Percentiles rank a stretch among this genome's conserved stretches.
Evolutionary conservation across 495 filamentous ascomycete genomes (phyloP).

Genomic region (Neurospora sublineolata): DNA sequence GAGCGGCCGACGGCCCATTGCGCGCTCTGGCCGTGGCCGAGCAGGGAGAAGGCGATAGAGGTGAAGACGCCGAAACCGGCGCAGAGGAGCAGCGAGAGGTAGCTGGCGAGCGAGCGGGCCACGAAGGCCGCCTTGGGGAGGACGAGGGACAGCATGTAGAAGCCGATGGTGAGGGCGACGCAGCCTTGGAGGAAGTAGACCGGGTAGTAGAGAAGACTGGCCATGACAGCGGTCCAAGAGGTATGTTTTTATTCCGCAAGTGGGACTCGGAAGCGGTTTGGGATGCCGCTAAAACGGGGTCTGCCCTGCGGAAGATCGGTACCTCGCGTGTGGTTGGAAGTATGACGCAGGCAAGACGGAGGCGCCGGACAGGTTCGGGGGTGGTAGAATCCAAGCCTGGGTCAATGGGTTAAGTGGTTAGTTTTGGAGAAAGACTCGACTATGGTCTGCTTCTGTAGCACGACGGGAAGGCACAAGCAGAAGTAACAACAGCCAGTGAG

Average conservation of each 20-base stretch:
- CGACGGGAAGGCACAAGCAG: neutral
- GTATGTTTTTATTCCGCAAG: neutral
- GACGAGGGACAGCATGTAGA: slow-evolving; percentile 44
- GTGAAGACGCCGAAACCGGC: slow-evolving; percentile 69
- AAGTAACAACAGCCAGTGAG: neutral
- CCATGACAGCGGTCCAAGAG: slow-evolving; percentile 9
- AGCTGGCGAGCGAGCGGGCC: slow-evolving; percentile 61
- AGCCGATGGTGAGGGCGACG: slow-evolving; percentile 43
- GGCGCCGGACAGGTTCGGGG: neutral
- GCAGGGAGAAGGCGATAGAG: slow-evolving; percentile 56
- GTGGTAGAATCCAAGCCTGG: neutral
- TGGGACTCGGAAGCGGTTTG: neutral
- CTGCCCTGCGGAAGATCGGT: neutral
- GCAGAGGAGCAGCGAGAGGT: slow-evolving; percentile 51
- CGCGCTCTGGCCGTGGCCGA: slow-evolving; percentile 60
- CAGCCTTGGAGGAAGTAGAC: slow-evolving; percentile 47
- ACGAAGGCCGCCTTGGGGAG: slow-evolving; percentile 52
- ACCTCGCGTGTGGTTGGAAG: neutral
- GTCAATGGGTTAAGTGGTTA: neutral
- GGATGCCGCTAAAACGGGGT: neutral
- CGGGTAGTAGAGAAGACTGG: slow-evolving; percentile 27
- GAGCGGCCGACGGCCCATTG: slow-evolving; percentile 76
- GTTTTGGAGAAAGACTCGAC: neutral
- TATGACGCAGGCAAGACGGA: neutral
- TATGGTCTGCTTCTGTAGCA: neutral